Evolutionary conservation across 805 yeast species (phyloP), one percentile per base, ranked within the genome.

Genomic region (Nakazawaea wickerhamii): DNA sequence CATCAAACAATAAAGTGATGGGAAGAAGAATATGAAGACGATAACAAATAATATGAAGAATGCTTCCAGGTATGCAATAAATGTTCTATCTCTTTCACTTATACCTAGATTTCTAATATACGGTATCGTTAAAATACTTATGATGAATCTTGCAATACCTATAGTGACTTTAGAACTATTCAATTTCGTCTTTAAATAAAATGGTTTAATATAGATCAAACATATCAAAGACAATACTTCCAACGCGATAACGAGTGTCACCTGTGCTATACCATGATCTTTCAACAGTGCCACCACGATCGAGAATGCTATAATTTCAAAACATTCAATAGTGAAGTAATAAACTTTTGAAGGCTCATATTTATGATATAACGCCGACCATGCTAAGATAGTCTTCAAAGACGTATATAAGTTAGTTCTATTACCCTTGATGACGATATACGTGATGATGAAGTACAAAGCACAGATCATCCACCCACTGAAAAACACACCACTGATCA

Each of bases 281-380:
- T 73, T 78, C 14, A 73, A 43, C 18, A 66, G 53, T 0, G 79
- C 77, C 32, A 76, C 62, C 0, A 73, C 53, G 18, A 71, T 30
- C 51, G 70, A 65, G 43, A 64, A 65, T 1, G 66, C 14, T 1
- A 73, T 25, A 3, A 63, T 37, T 13, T 59, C 59, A 0, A 56
- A 19, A 10, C 59, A 53, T 30, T 73, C 77, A 26, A 67, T 48
- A 2, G 63, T 48, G 11, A 67, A 63, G 48, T 59, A 75, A 40
- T 55, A 57, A 1, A 69, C 62, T 45, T 60, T 57, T 13, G 60
- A 53, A 1, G 80, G 78, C 19, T 65, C 62, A 52, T 67, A 71
- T 14, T 61, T 58, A 41, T 65, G 61, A 52, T 75, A 76, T 19
- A 64, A 51, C 36, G 60, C 58, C 4, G 71, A 65, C 79, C 79